phyloP scores from a whole-genome alignment of 495 filamentous ascomycete species.

The Penicillium coprophilum region DNA sequence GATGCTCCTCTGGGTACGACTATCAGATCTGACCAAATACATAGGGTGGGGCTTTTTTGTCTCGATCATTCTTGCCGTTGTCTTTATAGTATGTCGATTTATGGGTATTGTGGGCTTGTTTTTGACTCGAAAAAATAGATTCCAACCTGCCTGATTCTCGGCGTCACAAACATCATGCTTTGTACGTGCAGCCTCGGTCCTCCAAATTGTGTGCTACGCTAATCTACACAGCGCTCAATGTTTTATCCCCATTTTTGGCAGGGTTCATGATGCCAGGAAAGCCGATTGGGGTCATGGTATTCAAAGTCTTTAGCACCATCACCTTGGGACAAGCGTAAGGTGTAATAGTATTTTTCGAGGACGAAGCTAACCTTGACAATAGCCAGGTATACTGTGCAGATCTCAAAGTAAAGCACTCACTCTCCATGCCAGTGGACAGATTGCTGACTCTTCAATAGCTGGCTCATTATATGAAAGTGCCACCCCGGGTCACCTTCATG shows the following conservation, averaged over 20 bases:
- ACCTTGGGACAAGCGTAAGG: conserved; percentile 48
- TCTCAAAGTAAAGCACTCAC: conserved; percentile 16
- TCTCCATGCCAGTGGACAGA: neutral
- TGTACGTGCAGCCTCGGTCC: conserved; percentile 8
- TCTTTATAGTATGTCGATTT: conserved; percentile 23
- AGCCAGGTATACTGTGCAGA: conserved; percentile 23
- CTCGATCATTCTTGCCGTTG: conserved; percentile 35
- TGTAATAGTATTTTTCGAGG: no score
- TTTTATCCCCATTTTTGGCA: conserved; percentile 61
- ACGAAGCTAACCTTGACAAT: neutral
- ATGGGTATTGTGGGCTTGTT: neutral
- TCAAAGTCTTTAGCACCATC: conserved; percentile 67
- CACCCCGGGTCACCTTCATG: conserved; percentile 62
- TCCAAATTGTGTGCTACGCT: neutral
- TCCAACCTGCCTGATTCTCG: conserved; percentile 44
- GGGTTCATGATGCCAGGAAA: conserved; percentile 63
- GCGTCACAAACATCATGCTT: conserved; percentile 54
- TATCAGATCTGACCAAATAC: neutral
- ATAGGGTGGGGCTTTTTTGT: conserved; percentile 60
- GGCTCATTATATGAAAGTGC: conserved; percentile 67
- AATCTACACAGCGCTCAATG: conserved; percentile 51
- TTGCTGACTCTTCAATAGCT: conserved; percentile 41
- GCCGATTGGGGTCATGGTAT: conserved; percentile 62
- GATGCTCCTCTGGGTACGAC: neutral
- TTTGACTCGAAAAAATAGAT: conserved; percentile 12